Evolutionary conservation across 768 basidiomycete genomes (phyloP).

Genomic region (Neoboletus brunneissimus): DNA sequence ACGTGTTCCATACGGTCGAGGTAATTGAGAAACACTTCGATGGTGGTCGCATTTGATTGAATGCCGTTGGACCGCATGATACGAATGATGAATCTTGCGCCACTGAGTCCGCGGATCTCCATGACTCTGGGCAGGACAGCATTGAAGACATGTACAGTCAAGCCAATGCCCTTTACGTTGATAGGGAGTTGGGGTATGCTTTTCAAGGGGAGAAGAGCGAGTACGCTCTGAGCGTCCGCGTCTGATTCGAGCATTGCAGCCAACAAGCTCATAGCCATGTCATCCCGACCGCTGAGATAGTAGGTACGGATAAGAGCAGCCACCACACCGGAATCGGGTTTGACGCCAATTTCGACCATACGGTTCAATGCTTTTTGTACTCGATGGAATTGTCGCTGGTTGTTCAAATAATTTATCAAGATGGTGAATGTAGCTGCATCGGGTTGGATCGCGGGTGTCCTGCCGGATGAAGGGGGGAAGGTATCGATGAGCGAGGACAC

Average conservation of each 20-base stretch:
- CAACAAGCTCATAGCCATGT: constrained; percentile 52
- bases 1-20: constrained; percentile 43
- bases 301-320: constrained; percentile 59
- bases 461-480: neutral
- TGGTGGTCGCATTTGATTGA: constrained; percentile 50
- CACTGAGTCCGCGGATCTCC: constrained; percentile 45
- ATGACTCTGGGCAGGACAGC: constrained; percentile 53
- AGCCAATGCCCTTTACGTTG: constrained; percentile 30
- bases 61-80: constrained; percentile 56
- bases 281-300: constrained; percentile 43
- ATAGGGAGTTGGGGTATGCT: constrained; percentile 17
- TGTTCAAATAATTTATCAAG: constrained; percentile 55
- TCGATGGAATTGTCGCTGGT: constrained; percentile 41
- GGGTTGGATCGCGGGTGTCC: constrained; percentile 34
- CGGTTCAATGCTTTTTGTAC: constrained; percentile 46
- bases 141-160: constrained; percentile 56
- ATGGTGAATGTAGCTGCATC: constrained; percentile 61
- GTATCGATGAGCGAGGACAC: constrained; percentile 2
- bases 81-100: constrained; percentile 44
- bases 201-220: constrained; percentile 23
- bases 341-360: constrained; percentile 43
- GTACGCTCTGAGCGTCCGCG: constrained; percentile 22
- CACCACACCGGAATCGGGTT: constrained; percentile 45
- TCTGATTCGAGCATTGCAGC: constrained; percentile 42
- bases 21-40: constrained; percentile 53